Evolutionary conservation across 2,329 filamentous ascomycete genomes (phyloP).

Genomic region (Trichoderma afroharzianum): DNA sequence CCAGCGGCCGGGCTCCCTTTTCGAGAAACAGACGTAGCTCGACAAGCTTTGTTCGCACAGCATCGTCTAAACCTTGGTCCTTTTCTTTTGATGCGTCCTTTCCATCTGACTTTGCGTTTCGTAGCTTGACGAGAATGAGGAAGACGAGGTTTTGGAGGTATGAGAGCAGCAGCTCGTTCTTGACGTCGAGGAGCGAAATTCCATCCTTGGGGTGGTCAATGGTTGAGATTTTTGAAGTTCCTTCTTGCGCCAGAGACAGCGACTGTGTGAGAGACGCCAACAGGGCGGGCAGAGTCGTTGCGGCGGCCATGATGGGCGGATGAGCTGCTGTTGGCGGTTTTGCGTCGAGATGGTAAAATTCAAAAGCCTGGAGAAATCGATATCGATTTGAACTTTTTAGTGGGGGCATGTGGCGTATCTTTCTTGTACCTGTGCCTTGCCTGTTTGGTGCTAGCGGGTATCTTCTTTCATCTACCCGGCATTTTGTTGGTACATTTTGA

Average conservation of each 20-base stretch:
- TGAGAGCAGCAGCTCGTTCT: constrained; percentile 94
- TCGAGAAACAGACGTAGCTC: constrained; percentile 91
- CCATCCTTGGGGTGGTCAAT: constrained; percentile 76
- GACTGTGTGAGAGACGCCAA: constrained; percentile 56
- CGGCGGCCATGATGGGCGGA: constrained; percentile 42
- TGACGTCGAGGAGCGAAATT: constrained; percentile 90
- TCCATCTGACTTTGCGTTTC: constrained; percentile 43
- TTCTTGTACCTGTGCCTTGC: background rate
- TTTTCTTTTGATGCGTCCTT: constrained; percentile 28
- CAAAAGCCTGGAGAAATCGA: constrained; percentile 3
- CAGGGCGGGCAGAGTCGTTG: constrained; percentile 47
- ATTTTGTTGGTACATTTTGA: background rate
- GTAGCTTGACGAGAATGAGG: constrained; percentile 75
- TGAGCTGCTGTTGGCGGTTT: background rate
- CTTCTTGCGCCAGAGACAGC: constrained; percentile 61
- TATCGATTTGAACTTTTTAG: constrained; percentile 14
- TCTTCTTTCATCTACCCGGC: background rate
- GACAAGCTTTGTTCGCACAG: constrained; percentile 80
- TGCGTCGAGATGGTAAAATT: background rate
- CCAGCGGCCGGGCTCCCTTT: constrained; percentile 83
- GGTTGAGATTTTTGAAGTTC: constrained; percentile 57
- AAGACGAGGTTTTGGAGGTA: constrained; percentile 95
- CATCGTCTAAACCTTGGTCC: constrained; percentile 51
- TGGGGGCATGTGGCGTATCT: constrained; percentile 2
- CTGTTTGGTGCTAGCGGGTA: background rate